Base-by-base conservation (phyloP, 345 rosid species). In the Psidium friedrichsthalianum region DNA sequence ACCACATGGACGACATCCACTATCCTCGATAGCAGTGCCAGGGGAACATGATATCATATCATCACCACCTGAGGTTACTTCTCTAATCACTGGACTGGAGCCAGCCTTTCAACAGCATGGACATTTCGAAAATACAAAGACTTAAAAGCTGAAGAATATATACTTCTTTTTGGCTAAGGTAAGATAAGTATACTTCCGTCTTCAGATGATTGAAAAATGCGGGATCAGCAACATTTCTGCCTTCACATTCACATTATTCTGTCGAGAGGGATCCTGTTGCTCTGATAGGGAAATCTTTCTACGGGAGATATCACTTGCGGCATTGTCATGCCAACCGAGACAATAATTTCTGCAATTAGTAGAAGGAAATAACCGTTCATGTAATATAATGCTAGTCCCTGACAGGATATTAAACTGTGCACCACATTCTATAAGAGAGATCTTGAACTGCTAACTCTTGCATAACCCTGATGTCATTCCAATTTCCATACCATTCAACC, bases 281-380 rank as follows among this genome's bases (percentile, higher is more conserved):
- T 87, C 81, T 88, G 93, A 89, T 90, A 89, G 69, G 91, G 88
- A 87, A 86, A 69, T 88, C 93, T 92, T 83, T 94, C 93, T 57
- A 88, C 82, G 32, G 91, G 92, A 87, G 98, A 90, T 83, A 96
- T 89, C 81, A 94, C 89, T 86, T 94, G 95, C 0, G 98, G 98
- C 98, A 96, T 94, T 27, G 98, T 92, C 98, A 96, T 96, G 24
- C 98, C 98, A 1, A 94, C 92, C 29, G 98, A 94, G 27, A 96
- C 96, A 84, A 94, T 94, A 54, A 96, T 96, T 89, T 96, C 98
- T 96, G 96, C 27, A 74, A 13, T 84, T 14, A 59, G 55, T 53
- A 27, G 74, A 83, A 40, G 58, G 24, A 44, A 57, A 32, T 40
- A 42, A 51, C 81, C 42, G 25, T 40, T 58, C 55, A 22, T 29